A percentile compares a stretch with the other conserved stretches of the same genome.
These are phyloP conservation scores for Phanerochaete sordida DNA, from an alignment of 768 basidiomycete genomes.

Conservation along the genomic window DNA sequence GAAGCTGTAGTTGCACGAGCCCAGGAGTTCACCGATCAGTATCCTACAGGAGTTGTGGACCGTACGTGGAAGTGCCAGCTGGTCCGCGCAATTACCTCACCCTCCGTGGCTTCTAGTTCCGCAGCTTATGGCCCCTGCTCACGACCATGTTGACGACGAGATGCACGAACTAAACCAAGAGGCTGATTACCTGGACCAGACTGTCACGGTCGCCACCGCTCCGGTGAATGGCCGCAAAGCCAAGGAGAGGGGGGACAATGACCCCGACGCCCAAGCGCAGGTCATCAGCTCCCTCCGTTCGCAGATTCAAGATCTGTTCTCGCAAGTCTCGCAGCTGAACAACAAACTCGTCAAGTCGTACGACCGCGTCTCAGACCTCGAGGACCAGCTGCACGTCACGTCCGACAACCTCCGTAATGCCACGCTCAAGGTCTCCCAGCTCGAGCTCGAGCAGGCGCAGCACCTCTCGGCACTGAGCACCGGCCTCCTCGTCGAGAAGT, in stretches of 20 bases:
- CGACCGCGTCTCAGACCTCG: conserved; percentile 88
- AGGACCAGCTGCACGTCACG: conserved; percentile 78
- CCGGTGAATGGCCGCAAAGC: conserved; percentile 8
- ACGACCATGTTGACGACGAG: conserved; percentile 16
- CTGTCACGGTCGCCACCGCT: not conserved
- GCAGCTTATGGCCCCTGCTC: conserved; percentile 8
- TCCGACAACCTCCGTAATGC: conserved; percentile 56
- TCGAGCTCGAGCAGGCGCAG: conserved; percentile 82
- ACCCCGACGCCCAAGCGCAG: conserved; percentile 72
- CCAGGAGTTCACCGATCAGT: not conserved
- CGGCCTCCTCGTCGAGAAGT: conserved; percentile 87
- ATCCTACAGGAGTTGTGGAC: not conserved
- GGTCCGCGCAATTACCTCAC: not conserved
- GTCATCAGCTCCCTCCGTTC: conserved; percentile 76
- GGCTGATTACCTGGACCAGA: conserved; percentile 18
- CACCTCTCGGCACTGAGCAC: conserved; percentile 90
- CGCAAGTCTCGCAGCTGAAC: conserved; percentile 90
- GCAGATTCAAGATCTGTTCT: conserved; percentile 83
- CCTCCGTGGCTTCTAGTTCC: not conserved
- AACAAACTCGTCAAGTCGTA: conserved; percentile 90
- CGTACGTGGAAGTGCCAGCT: not conserved
- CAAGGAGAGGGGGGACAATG: conserved; percentile 9
- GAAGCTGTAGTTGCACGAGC: not conserved
- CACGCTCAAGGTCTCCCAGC: conserved; percentile 64
- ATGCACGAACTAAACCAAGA: conserved; percentile 18